Evolutionary conservation across 2,329 filamentous ascomycete genomes (phyloP), one percentile per base, ranked within the genome.

Genomic region (Blastomyces parvus): DNA sequence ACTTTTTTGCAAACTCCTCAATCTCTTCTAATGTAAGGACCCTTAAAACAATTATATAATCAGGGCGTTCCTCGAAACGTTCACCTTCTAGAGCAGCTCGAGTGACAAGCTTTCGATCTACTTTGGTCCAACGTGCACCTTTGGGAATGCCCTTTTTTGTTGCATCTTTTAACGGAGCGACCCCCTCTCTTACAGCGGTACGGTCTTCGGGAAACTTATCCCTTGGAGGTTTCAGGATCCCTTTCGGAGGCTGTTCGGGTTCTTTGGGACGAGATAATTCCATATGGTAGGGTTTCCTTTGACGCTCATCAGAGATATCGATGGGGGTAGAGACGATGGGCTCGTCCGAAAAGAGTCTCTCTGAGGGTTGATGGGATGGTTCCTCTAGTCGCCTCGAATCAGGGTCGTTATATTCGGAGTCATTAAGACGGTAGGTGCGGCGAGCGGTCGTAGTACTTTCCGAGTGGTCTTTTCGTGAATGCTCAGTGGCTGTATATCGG

Each of bases 91-190:
- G 78, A 0, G 92, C 91, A 69, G 93, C 89, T 0, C 92, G 91
- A 69, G 95, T 97, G 70, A 97, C 92, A 62, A 96, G 83, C 68
- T 88, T 86, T 63, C 92, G 86, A 72, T 88, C 90, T 72, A 97
- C 92, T 78, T 94, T 96, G 57, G 92, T 97, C 92, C 92, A 97
- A 62, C 91, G 85, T 42, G 92, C 92, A 63, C 88, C 89, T 0
- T 86, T 77, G 0, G 89, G 89, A 40, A 91, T 89, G 48, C 90
- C 88, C 66, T 87, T 86, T 72, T 86, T 86, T 74, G 88, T 86
- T 59, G 90, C 87, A 72, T 96, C 91, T 77, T 96, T 96, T 72
- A 96, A 84, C n/a, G 92, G 92, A 1, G 92, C 91, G 7, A 96
- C 93, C 19, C 92, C 93, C 74, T 97, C 93, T 25, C 92, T 85